phyloP scores from a whole-genome alignment of 1,284 basidiomycete species.

The Leccinum fallax region DNA sequence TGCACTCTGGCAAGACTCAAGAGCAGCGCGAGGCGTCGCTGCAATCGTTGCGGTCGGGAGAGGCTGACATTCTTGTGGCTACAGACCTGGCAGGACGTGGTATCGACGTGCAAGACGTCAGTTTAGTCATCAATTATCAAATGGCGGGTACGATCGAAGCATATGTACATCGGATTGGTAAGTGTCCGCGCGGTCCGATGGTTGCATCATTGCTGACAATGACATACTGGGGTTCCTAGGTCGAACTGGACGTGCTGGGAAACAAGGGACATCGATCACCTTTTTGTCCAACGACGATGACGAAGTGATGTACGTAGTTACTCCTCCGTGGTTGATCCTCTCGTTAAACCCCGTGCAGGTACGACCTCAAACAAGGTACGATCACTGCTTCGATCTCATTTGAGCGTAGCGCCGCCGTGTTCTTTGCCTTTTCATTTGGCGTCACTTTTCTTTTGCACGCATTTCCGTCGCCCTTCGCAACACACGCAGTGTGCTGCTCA shows the following conservation, averaged over 20 bases:
- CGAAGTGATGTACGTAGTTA: constrained; percentile 85
- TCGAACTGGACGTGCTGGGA: constrained; percentile 97
- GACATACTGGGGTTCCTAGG: constrained; percentile 44
- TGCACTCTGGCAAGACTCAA: constrained; percentile 98
- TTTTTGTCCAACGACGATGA: constrained; percentile 96
- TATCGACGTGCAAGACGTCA: constrained; percentile 98
- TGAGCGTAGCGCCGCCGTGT: not conserved
- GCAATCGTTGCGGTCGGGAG: constrained; percentile 82
- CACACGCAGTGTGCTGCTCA: not conserved
- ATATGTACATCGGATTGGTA: constrained; percentile 96
- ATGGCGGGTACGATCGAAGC: constrained; percentile 97
- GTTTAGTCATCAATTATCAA: constrained; percentile 95
- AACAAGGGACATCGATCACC: constrained; percentile 90
- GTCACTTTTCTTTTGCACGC: not conserved
- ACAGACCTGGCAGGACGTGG: constrained; percentile 98
- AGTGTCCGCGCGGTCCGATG: constrained; percentile 8
- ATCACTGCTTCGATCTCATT: constrained; percentile 20
- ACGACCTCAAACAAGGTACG: constrained; percentile 86
- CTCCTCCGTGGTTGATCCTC: not conserved
- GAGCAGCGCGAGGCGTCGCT: constrained; percentile 94
- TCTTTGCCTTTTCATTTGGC: constrained; percentile 2
- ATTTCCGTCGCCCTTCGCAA: not conserved
- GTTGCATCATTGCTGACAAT: constrained; percentile 9
- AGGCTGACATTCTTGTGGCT: constrained; percentile 87
- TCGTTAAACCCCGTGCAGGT: constrained; percentile 50